Conservation (phyloP, 1,139 yeast species). For the Nakaseomyces uthaithaninus region DNA sequence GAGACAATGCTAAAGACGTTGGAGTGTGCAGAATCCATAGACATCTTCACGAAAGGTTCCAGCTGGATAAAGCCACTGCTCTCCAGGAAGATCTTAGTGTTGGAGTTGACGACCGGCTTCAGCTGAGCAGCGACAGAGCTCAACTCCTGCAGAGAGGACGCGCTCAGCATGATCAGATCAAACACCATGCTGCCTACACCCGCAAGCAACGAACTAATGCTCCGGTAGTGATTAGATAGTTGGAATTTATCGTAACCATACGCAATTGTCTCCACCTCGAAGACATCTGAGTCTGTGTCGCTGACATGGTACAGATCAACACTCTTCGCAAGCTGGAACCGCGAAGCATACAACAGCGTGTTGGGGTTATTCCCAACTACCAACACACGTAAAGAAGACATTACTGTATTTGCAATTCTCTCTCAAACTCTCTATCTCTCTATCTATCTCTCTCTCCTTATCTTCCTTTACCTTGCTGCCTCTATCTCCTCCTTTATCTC, state of each 20-base stretch:
- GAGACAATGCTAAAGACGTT: conserved; percentile 54
- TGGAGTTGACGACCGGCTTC: conserved; percentile 32
- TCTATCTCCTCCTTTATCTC: neutral
- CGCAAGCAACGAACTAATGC: conserved; percentile 17
- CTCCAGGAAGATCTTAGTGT: conserved; percentile 52
- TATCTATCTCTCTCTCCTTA: neutral
- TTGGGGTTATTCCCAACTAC: conserved; percentile 29
- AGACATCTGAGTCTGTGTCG: conserved; percentile 16
- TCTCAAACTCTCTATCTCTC: neutral
- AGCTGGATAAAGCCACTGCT: conserved; percentile 63
- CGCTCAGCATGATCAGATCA: conserved; percentile 43
- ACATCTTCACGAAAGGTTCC: conserved; percentile 52
- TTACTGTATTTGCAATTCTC: no score
- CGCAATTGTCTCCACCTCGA: conserved; percentile 21
- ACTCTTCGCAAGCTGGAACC: conserved; percentile 30
- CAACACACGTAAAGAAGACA: conserved; percentile 25
- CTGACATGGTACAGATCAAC: conserved; percentile 29
- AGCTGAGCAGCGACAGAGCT: conserved; percentile 36
- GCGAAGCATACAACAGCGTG: conserved; percentile 28
- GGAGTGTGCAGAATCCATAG: conserved; percentile 30
- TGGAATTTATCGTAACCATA: conserved; percentile 25
- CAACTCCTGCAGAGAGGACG: conserved; percentile 41
- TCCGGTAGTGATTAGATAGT: conserved; percentile 22
- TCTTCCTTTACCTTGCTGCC: neutral
- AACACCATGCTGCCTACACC: conserved; percentile 26